Conservation (phyloP, 2,329 filamentous ascomycete genomes). For the Geosmithia putterillii region DNA sequence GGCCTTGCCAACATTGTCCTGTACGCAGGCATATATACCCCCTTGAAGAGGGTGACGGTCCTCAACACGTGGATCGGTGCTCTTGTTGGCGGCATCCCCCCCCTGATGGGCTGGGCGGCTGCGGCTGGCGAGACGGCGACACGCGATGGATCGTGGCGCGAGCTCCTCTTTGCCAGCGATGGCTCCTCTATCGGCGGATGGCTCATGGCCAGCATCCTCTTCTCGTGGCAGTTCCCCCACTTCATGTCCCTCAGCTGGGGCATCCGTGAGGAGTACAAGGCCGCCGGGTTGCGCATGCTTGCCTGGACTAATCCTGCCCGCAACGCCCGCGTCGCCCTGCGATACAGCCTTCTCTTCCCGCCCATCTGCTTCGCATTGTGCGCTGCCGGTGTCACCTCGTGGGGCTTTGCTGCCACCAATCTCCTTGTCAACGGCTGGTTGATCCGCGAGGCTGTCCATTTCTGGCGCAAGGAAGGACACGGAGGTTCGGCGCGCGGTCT, state of each 20-base stretch:
- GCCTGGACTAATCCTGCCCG: conserved; percentile 76
- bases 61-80: conserved; percentile 94
- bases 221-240: conserved; percentile 96
- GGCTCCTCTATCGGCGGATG: conserved; percentile 66
- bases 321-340: conserved; percentile 76
- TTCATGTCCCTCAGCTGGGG: conserved; percentile 90
- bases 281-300: conserved; percentile 58
- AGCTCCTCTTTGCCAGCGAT: conserved; percentile 57
- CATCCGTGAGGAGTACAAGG: conserved; percentile 81
- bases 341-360: conserved; percentile 77
- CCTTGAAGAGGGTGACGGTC: conserved; percentile 74
- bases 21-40: conserved; percentile 88
- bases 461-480: conserved; percentile 68
- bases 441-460: conserved; percentile 62
- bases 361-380: conserved; percentile 76
- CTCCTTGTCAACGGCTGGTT: conserved; percentile 80
- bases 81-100: conserved; percentile 83
- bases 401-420: conserved; percentile 72
- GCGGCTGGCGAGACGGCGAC: conserved; percentile 81
- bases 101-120: conserved; percentile 95
- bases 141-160: conserved; percentile 61
- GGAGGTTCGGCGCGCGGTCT: conserved; percentile 71
- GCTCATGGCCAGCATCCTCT: conserved; percentile 73
- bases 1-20: conserved; percentile 76
- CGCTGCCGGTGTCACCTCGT: conserved; percentile 70